These are phyloP conservation scores for Mercurialis annua DNA, from an alignment of 345 rosid species.

Conservation along the genomic window DNA sequence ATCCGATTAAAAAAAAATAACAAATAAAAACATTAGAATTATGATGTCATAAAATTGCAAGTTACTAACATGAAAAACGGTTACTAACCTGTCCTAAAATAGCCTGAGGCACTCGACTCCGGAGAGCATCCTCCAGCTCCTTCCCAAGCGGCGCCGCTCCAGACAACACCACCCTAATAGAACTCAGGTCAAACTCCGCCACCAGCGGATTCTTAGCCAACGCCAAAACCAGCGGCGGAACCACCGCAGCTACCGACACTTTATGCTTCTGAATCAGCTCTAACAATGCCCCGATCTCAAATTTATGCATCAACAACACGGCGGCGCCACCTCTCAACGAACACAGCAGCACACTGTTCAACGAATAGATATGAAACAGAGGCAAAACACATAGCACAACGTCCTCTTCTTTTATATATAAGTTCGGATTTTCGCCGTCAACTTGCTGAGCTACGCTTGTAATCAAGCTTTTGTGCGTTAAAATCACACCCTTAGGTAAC, in stretches of 20 bases:
- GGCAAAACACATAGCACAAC: constrained; percentile 82
- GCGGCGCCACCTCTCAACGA: constrained; percentile 69
- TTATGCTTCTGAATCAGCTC: constrained; percentile 67
- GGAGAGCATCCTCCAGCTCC: constrained; percentile 76
- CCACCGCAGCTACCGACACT: constrained; percentile 76
- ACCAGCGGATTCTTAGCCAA: constrained; percentile 73
- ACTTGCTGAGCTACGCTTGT: constrained; percentile 96
- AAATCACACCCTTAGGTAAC: constrained; percentile 78
- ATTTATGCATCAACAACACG: constrained; percentile 82
- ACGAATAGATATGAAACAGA: constrained; percentile 74
- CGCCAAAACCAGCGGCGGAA: constrained; percentile 84
- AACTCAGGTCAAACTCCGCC: constrained; percentile 57
- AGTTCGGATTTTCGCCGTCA: constrained; percentile 87
- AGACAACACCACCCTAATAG: constrained; percentile 71
- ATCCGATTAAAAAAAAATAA: too few species aligned
- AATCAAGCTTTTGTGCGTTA: constrained; percentile 74
- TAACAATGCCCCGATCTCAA: constrained; percentile 66
- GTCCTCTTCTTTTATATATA: constrained; percentile 50
- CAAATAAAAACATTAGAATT: too few species aligned
- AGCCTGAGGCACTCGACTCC: constrained; percentile 67
- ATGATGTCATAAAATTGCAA: too few species aligned
- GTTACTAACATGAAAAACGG: too few species aligned
- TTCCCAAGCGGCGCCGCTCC: constrained; percentile 96
- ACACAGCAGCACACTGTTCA: constrained; percentile 70
- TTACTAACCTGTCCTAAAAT: constrained; percentile 72